A percentile compares a stretch with the other conserved stretches of the same genome.
Conservation (phyloP, 345 rosid genomes). For the Turnera subulata region DNA sequence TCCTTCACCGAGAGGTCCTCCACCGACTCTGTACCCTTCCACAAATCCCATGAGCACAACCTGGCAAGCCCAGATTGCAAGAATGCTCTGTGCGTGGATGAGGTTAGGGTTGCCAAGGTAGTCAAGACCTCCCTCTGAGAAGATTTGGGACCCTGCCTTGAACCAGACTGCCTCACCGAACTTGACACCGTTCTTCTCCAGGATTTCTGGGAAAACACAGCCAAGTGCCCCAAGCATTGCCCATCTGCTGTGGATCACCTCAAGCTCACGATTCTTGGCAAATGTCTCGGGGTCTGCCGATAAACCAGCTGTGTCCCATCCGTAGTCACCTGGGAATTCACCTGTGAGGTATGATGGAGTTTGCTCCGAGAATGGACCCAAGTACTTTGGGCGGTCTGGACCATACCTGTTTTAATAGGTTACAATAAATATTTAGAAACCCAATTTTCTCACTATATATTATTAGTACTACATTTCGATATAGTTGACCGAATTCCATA, state of each 20-base stretch:
- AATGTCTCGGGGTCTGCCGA: conserved; percentile 97
- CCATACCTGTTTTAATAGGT: conserved; percentile 89
- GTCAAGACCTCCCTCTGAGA: conserved; percentile 94
- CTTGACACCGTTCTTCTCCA: conserved; percentile 73
- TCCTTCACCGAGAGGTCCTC: conserved; percentile 95
- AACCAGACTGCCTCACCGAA: conserved; percentile 97
- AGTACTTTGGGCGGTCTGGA: conserved; percentile 92
- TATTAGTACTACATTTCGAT: too few relatives aligned
- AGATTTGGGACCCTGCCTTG: conserved; percentile 92
- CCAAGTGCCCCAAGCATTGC: conserved; percentile 97
- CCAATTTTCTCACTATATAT: too few relatives aligned
- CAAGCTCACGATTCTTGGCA: conserved; percentile 96
- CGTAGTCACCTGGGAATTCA: conserved; percentile 93
- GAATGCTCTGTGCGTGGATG: conserved; percentile 92
- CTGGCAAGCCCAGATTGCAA: conserved; percentile 90
- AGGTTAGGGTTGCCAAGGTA: conserved; percentile 97
- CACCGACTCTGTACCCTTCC: conserved; percentile 94
- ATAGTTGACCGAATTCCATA: too few relatives aligned
- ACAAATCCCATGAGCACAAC: conserved; percentile 95
- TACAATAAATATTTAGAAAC: too few relatives aligned
- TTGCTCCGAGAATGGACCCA: conserved; percentile 97
- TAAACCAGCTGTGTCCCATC: conserved; percentile 98
- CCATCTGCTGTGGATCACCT: conserved; percentile 95
- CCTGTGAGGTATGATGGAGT: conserved; percentile 89
- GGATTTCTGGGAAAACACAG: conserved; percentile 87